Evolutionary conservation across 768 basidiomycete species (phyloP).

Genomic region (Gymnopilus junonius): DNA sequence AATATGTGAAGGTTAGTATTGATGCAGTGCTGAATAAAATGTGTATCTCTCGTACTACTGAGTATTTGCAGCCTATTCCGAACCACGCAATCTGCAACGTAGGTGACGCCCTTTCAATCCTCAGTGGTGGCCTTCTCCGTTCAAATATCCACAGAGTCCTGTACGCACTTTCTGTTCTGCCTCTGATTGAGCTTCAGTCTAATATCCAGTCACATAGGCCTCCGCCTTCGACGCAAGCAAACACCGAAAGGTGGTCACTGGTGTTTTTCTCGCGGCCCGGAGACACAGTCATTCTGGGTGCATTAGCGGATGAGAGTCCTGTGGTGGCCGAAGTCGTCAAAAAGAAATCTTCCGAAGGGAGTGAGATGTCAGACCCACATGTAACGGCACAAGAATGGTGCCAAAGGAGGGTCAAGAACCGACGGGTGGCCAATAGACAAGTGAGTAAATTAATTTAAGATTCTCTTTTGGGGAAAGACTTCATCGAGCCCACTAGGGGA

Average conservation of each 20-base stretch:
- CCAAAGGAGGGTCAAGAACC: conserved; percentile 46
- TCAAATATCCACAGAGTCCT: conserved; percentile 70
- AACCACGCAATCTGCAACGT: conserved; percentile 64
- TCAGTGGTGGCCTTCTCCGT: conserved; percentile 66
- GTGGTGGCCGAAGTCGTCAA: conserved; percentile 48
- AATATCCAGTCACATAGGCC: conserved; percentile 39
- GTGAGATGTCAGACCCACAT: conserved; percentile 39
- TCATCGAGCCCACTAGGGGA: too few relatives aligned
- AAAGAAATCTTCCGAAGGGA: conserved; percentile 10
- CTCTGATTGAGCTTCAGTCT: not conserved
- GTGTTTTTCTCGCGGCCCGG: conserved; percentile 72
- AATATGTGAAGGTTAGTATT: conserved; percentile 60
- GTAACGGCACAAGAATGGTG: conserved; percentile 49
- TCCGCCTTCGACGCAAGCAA: conserved; percentile 60
- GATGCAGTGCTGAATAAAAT: too few relatives aligned
- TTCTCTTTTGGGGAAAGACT: too few relatives aligned
- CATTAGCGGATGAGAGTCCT: conserved; percentile 54
- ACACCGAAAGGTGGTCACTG: conserved; percentile 64
- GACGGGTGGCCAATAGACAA: conserved; percentile 46
- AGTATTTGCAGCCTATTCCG: conserved; percentile 46
- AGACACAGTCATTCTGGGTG: conserved; percentile 51
- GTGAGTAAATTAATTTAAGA: conserved; percentile 26
- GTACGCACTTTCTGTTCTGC: conserved; percentile 32
- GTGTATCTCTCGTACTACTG: not conserved
- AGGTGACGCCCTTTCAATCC: conserved; percentile 63